Base-by-base conservation (phyloP, 2,329 filamentous ascomycete species). In the Kalaharituber pfeilii region DNA sequence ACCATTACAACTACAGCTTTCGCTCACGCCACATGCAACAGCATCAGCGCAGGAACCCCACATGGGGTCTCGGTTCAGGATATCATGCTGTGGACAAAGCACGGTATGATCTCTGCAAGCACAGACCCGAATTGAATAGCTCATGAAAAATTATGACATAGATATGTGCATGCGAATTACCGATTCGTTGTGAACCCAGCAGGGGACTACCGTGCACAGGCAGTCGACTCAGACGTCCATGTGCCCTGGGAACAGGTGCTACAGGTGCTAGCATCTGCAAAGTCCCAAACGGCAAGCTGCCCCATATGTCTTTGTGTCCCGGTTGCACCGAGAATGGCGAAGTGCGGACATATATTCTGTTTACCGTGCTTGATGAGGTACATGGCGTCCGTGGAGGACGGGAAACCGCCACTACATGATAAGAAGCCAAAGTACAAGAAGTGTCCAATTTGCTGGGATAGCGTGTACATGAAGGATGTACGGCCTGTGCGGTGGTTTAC, bases 321-420 rank as follows among this genome's bases (percentile, higher is more conserved):
- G 1, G 86, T 94, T 18, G 91, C 91, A 6, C 88, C 91, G 28
- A 81, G 91, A 54, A 98, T 98, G 89, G 88, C 91, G 42, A 89
- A 82, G 65, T 98, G 91, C 65, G 91, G 91, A 1, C 91, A 98
- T 66, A 94, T 98, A 11, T 96, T 95, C 67, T 98, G 91, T 66
- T 72, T 96, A 29, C 82, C 91, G 5, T 98, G 91, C 66, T 70
- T 96, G 57, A 86, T 96, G 59, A 82, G 91, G 50, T 98, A 93
- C 67, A 95, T 98, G 86, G 85, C 94, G 63, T 84, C 87, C 6
- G 79, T 76, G 24, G 82, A 84, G 54, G 81, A 84, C n/a, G 82
- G 84, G 29, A 69, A 70, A 7, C 75, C 74, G 55, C 71, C 77
- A 8, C 61, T 71, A 1, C 74, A 75, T 0, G 80, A 82, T 58